Conservation (phyloP, 805 yeast genomes). For the Saccharomycopsis guyanensis region DNA sequence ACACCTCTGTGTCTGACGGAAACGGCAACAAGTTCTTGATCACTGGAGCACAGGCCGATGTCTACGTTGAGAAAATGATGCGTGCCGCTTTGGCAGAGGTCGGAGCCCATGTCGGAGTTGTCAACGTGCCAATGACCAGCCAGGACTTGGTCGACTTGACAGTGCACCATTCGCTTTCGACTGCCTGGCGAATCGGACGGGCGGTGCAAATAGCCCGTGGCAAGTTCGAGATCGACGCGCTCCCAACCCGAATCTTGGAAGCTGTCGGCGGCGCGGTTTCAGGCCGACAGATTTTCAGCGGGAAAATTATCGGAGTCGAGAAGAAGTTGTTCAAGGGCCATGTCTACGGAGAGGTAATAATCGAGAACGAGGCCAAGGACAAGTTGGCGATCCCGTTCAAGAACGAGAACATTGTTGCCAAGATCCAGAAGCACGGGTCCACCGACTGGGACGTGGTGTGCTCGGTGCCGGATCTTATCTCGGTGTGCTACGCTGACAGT, state of each 20-base stretch:
- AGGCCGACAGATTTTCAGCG: conserved; percentile 32
- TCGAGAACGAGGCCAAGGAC: conserved; percentile 24
- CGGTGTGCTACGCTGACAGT: conserved; percentile 35
- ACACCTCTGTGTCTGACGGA: conserved; percentile 32
- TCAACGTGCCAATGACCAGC: conserved; percentile 30
- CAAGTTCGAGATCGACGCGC: conserved; percentile 29
- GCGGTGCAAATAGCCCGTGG: conserved; percentile 35
- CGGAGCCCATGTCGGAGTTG: conserved; percentile 35
- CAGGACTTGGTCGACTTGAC: conserved; percentile 27
- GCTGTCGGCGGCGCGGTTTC: conserved; percentile 29
- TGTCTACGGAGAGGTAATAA: conserved; percentile 37
- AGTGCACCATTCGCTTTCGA: conserved; percentile 31
- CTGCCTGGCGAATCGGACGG: conserved; percentile 42
- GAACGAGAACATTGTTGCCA: conserved; percentile 38
- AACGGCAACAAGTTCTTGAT: conserved; percentile 34
- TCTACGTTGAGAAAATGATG: conserved; percentile 31
- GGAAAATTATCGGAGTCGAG: conserved; percentile 39
- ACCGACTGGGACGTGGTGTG: conserved; percentile 28
- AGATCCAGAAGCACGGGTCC: conserved; percentile 21
- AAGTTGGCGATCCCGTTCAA: conserved; percentile 37
- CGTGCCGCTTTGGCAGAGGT: conserved; percentile 37
- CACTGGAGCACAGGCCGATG: conserved; percentile 29
- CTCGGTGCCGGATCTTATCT: conserved; percentile 40
- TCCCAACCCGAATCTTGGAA: conserved; percentile 32
- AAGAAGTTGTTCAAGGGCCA: conserved; percentile 36